These are phyloP conservation scores for Delphinella strobiligena DNA, from an alignment of 2,329 filamentous ascomycete species.

Conservation along the genomic window DNA sequence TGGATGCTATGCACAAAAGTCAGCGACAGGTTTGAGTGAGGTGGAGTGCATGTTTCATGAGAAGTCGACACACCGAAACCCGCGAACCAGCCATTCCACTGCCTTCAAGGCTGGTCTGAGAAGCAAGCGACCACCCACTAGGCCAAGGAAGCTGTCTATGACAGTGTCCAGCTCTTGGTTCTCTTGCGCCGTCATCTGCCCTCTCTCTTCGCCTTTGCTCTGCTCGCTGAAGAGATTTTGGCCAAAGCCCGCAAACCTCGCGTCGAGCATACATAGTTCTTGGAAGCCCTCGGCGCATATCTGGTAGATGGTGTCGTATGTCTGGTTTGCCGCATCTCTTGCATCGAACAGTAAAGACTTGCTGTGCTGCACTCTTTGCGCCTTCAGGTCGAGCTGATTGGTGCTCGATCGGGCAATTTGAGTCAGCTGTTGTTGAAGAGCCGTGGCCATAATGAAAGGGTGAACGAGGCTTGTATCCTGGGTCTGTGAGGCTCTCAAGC, in stretches of 20 bases:
- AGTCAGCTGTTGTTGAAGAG: constrained; percentile 87
- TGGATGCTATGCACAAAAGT: constrained; percentile 55
- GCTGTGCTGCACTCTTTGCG: constrained; percentile 81
- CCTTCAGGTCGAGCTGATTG: constrained; percentile 81
- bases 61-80: constrained; percentile 59
- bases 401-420: constrained; percentile 83
- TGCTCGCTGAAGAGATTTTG: constrained; percentile 83
- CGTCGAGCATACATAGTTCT: constrained; percentile 79
- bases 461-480: no score
- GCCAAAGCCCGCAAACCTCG: constrained; percentile 62
- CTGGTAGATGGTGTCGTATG: constrained; percentile 76
- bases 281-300: constrained; percentile 83
- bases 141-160: constrained; percentile 69
- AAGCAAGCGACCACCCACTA: constrained; percentile 64
- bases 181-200: constrained; percentile 67
- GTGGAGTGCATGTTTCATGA: no score
- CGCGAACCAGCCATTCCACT: constrained; percentile 85
- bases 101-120: constrained; percentile 82
- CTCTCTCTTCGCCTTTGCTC: constrained; percentile 79
- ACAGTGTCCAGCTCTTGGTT: constrained; percentile 70
- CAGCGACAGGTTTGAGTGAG: no score
- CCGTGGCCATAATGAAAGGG: constrained; percentile 54
- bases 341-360: constrained; percentile 92
- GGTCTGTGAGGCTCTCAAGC: not conserved
- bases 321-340: constrained; percentile 72